Evolutionary conservation across 192 early-diverging fungal species (phyloP), one percentile per base, ranked within the genome.

Genomic region (Diversispora epigaea): DNA sequence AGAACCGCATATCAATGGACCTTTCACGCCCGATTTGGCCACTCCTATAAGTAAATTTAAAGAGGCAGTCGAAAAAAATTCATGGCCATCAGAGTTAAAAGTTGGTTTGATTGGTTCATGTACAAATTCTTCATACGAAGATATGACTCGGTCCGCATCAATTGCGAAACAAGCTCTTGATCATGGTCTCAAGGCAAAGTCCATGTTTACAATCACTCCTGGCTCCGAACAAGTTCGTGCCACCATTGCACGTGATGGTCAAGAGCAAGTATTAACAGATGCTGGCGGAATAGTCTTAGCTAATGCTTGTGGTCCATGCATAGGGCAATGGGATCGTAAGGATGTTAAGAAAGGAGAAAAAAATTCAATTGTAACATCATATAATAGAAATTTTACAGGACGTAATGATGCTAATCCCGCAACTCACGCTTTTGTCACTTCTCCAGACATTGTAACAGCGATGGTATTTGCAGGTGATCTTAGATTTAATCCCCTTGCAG

Each of bases 321-420:
- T 98, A 80, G 96, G 96, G 77, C 95, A 97, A 86, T 98, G 96
- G 96, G 95, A 97, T 82, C 96, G 96, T 81, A 81, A 94, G 77
- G 96, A 98, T 84, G 87, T 96, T 77, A 91, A 92, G 87, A 96
- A 97, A 90, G 95, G 95, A 80, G 93, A 93, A 65, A 91, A 92
- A 85, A 98, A 98, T 91, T 93, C 94, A 19, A 98, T 98, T 85
- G 89, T 98, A 83, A 98, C 95, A 80, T 97, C 95, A 61, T 98
- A 97, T 89, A 98, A 98, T 91, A 92, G 96, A 84, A 98, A 98
- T 92, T 98, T 98, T 84, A 97, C 95, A 66, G 96, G 93, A 70
- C 94, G 96, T 90, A 98, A 98, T 87, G 96, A 98, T 83, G 94
- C 92, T 80, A 97, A 97, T 92, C 95, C 96, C 54, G 88, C 90